phyloP scores from a whole-genome alignment of 2,329 filamentous ascomycete genomes.

The Colletotrichum sp. region DNA sequence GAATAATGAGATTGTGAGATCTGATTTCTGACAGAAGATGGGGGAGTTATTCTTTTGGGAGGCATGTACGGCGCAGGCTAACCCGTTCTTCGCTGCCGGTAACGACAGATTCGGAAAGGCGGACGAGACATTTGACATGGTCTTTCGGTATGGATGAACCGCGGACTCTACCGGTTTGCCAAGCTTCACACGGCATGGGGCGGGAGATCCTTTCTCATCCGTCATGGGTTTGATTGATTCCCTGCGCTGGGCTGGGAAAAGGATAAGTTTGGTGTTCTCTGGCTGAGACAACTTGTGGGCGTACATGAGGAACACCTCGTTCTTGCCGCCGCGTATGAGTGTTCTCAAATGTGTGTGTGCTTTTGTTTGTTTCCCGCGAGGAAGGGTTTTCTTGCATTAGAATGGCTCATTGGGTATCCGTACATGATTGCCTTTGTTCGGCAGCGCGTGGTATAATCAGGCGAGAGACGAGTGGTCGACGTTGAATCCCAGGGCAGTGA shows the following conservation, averaged over 20 bases:
- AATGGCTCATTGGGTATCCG: background rate
- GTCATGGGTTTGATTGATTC: background rate
- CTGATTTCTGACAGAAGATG: background rate
- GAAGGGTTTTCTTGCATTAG: background rate
- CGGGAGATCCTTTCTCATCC: background rate
- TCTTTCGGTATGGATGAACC: background rate
- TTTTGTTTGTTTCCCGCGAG: background rate
- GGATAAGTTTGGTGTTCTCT: background rate
- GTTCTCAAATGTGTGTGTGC: background rate
- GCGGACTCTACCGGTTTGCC: background rate
- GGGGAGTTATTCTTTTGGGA: background rate
- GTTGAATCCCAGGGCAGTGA: background rate
- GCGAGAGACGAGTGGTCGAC: background rate
- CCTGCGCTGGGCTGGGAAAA: background rate
- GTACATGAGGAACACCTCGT: background rate
- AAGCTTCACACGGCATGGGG: background rate
- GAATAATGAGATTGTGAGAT: background rate
- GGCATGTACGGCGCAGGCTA: background rate
- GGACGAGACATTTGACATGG: background rate
- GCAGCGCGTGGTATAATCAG: background rate
- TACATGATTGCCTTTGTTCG: background rate
- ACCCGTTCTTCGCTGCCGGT: background rate
- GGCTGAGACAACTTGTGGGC: background rate
- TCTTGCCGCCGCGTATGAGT: background rate
- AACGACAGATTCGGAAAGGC: background rate